Evolutionary conservation across 108 stramenopile species (phyloP), one percentile per base, ranked within the genome.

Genomic region (Pseudonitzschia multistriata): DNA sequence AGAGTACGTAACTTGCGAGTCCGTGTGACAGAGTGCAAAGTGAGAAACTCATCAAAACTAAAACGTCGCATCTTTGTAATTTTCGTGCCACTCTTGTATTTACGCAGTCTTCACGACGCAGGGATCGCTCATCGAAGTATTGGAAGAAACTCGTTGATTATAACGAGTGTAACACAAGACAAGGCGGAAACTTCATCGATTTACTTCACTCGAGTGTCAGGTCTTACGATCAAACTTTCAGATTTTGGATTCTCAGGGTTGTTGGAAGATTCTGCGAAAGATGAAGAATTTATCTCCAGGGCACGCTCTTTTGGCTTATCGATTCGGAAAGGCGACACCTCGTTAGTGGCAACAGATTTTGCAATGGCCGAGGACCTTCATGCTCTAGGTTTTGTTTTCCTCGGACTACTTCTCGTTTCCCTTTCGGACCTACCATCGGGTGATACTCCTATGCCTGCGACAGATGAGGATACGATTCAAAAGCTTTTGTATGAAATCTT

Each of bases 381-480:
- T 78, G 92, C 92, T 11, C 66, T 90, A 6, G 92, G 92, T 48
- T 90, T 93, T 79, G 92, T 93, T 10, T 84, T 88, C 53, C 62
- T 90, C 6, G 86, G 79, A 5, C 57, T 93, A 61, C 65, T 93
- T 19, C 81, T 93, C 27, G 81, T 85, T 2, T 79, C 85, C 13
- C 77, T 93, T 31, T 87, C 88, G 30, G 89, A 90, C 25, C 67
- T 84, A 29, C 80, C 85, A 14, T 76, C 63, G 13, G 62, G 75
- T 25, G 55, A 78, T 4, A 37, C 30, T 56, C 83, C 77, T 5
- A 79, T 93, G 75, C 92, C 92, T 3, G 63, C 82, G 3, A 89
- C 89, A 4, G 89, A 93, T 54, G 92, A 93, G 76, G 92, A 93
- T 81, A 88, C 82, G 3, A 70, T 87, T 59, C 92, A 90, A 77